These are phyloP conservation scores for Spergularia bocconei DNA, from an alignment of 148 eudicot species.

Conservation along the genomic window DNA sequence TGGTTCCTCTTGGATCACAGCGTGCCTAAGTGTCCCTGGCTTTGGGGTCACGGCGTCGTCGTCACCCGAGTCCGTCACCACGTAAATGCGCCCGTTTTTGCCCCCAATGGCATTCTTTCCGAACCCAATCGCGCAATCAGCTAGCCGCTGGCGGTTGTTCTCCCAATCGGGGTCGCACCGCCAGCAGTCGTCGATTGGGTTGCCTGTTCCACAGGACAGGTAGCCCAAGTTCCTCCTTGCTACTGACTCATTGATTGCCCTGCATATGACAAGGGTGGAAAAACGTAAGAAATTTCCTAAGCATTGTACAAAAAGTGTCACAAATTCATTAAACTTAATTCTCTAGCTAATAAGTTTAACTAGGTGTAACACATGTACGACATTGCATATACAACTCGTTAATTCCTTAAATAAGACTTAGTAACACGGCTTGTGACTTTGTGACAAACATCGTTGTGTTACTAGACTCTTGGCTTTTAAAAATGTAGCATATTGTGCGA, in stretches of 20 bases:
- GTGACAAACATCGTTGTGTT: too few species aligned
- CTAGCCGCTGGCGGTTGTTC: constrained; percentile 57
- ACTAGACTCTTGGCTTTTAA: too few species aligned
- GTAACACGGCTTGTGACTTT: too few species aligned
- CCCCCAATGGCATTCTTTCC: constrained; percentile 75
- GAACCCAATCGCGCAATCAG: constrained; percentile 75
- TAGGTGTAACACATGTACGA: background rate
- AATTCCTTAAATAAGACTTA: background rate
- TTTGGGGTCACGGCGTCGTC: constrained; percentile 60
- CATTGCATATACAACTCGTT: background rate
- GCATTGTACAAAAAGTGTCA: background rate
- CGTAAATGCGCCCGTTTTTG: constrained; percentile 54
- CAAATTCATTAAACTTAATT: too few species aligned
- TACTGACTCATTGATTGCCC: constrained; percentile 57
- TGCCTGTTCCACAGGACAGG: constrained; percentile 64
- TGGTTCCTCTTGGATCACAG: constrained; percentile 65
- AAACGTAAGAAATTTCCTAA: background rate
- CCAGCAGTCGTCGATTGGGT: constrained; percentile 89
- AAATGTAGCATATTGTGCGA: too few species aligned
- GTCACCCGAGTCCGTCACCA: constrained; percentile 55
- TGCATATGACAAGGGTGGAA: constrained; percentile 26
- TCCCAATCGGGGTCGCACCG: constrained; percentile 70
- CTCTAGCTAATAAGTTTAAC: background rate
- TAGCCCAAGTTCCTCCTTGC: constrained; percentile 56
- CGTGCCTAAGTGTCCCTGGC: constrained; percentile 70